Conservation (phyloP, 306 rosid genomes). For the Dryas octopetala region DNA sequence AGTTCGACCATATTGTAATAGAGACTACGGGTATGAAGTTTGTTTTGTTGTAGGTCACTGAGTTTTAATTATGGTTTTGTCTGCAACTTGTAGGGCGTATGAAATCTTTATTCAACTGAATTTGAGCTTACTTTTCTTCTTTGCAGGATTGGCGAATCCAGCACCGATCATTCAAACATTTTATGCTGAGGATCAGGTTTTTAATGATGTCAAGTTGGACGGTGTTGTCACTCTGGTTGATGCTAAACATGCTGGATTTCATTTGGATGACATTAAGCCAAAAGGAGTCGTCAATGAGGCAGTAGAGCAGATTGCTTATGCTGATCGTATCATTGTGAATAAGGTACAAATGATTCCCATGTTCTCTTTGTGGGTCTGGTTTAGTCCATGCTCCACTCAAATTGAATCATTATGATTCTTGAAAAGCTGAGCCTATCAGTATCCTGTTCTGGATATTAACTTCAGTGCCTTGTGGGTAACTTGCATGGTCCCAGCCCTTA, state of each 20-base stretch:
- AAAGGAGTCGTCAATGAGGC: constrained; percentile 90
- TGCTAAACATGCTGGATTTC: constrained; percentile 76
- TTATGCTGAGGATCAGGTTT: constrained; percentile 80
- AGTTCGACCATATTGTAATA: constrained; percentile 85
- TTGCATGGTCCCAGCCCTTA: background rate
- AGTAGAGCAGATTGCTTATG: constrained; percentile 90
- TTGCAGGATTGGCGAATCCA: constrained; percentile 91
- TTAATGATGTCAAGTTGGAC: constrained; percentile 86
- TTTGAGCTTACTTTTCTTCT: background rate
- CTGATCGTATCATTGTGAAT: constrained; percentile 90
- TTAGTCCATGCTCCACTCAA: constrained; percentile 4
- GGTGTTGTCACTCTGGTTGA: constrained; percentile 98
- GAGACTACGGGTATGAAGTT: constrained; percentile 73
- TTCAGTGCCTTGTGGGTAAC: too few species aligned
- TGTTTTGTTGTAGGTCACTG: background rate
- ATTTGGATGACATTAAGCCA: constrained; percentile 88
- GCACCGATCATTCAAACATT: constrained; percentile 95
- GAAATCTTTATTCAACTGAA: background rate
- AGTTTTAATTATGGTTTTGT: background rate
- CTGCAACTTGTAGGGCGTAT: background rate
- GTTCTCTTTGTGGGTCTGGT: background rate
- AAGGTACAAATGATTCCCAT: constrained; percentile 49
- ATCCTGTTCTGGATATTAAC: too few species aligned
- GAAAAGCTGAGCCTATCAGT: background rate
- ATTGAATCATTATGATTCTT: constrained; percentile 18